Conservation (phyloP, 768 basidiomycete species). For the Flagelloscypha sp. region DNA sequence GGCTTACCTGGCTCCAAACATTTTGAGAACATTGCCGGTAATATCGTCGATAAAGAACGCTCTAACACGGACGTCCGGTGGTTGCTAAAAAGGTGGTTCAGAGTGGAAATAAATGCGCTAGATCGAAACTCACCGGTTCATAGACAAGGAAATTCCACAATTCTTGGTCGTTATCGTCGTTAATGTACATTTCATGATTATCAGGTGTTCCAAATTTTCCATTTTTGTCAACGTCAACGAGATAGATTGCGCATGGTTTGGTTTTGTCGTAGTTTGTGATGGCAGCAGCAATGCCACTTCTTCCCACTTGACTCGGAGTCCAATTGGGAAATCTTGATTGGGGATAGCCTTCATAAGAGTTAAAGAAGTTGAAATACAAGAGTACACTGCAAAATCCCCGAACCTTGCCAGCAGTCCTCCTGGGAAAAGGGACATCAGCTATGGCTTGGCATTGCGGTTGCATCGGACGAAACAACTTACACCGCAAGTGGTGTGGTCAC, state of each 20-base stretch:
- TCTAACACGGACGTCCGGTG: conserved; percentile 19
- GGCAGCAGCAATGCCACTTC: conserved; percentile 23
- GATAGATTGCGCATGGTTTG: conserved; percentile 4
- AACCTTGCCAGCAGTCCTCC: no score
- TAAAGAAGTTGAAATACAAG: no score
- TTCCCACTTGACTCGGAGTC: conserved; percentile 25
- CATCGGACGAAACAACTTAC: no score
- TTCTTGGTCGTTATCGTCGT: conserved; percentile 9
- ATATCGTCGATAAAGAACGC: conserved; percentile 30
- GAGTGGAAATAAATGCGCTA: neutral
- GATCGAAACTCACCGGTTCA: conserved; percentile 14
- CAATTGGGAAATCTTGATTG: conserved; percentile 34
- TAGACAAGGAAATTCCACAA: conserved; percentile 25
- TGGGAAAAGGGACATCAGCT: no score
- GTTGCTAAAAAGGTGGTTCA: conserved; percentile 11
- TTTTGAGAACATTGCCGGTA: conserved; percentile 21
- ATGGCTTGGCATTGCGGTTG: no score
- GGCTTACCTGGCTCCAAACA: conserved; percentile 29
- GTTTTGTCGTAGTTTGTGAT: conserved; percentile 5
- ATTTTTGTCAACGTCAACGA: conserved; percentile 8
- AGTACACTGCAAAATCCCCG: no score
- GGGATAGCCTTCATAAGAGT: conserved; percentile 31
- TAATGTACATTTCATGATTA: conserved; percentile 11
- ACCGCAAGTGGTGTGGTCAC: no score
- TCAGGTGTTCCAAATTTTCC: conserved; percentile 9